Evolutionary conservation across 768 basidiomycete species (phyloP).

Genomic region (Gloeostereum incarnatum): DNA sequence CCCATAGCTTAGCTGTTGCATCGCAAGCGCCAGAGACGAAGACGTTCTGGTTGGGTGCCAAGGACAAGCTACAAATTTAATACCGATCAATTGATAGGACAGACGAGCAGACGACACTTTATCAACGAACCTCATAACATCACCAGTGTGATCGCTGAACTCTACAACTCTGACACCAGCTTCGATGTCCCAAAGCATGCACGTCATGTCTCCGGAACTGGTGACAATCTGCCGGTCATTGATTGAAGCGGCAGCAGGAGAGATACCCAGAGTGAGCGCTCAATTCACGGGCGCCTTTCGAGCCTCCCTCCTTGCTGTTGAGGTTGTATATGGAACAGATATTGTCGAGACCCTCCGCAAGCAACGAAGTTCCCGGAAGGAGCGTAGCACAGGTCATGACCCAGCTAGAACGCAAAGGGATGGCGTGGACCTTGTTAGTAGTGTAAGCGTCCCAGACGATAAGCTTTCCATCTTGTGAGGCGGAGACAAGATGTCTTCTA

Average conservation of each 20-base stretch:
- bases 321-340: slow-evolving; percentile 98
- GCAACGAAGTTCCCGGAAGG: slow-evolving; percentile 94
- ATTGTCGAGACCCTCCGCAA: slow-evolving; percentile 98
- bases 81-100: slow-evolving; percentile 10
- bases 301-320: slow-evolving; percentile 69
- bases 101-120: slow-evolving; percentile 2
- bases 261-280: slow-evolving; percentile 98
- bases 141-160: slow-evolving; percentile 98
- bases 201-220: slow-evolving; percentile 98
- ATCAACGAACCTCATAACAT: slow-evolving; percentile 89
- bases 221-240: slow-evolving; percentile 99
- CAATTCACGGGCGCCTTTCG: slow-evolving; percentile 87
- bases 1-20: slow-evolving; percentile 98
- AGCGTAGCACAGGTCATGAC: slow-evolving; percentile 99
- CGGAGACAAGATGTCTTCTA: slow-evolving; percentile 94
- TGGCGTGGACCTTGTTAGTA: slow-evolving; percentile 99
- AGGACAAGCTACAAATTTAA: slow-evolving; percentile 59
- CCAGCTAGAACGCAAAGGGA: slow-evolving; percentile 96
- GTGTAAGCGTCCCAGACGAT: slow-evolving; percentile 99
- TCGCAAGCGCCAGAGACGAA: slow-evolving; percentile 99
- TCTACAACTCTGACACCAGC: slow-evolving; percentile 96
- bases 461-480: slow-evolving; percentile 98
- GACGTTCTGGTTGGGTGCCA: slow-evolving; percentile 80
- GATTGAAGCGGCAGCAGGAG: slow-evolving; percentile 96
- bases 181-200: slow-evolving; percentile 99